phyloP scores from a whole-genome alignment of 441 rosid species.

The Erodium moschatum region DNA sequence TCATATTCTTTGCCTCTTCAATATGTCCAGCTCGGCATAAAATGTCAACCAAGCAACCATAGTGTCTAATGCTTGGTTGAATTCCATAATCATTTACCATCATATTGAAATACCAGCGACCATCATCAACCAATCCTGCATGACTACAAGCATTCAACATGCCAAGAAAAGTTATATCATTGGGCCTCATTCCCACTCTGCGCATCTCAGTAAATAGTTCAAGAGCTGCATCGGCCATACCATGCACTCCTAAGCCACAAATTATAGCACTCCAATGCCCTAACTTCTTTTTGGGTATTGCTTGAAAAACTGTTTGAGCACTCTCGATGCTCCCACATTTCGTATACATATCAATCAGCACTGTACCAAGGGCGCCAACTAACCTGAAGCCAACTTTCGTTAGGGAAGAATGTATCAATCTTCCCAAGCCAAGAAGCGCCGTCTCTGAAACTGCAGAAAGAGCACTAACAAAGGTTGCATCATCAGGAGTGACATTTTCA shows the following conservation, averaged over 20 bases:
- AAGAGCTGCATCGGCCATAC: constrained; percentile 34
- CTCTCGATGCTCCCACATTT: constrained; percentile 43
- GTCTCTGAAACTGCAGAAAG: constrained; percentile 39
- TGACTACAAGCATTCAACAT: constrained; percentile 49
- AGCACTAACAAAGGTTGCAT: constrained; percentile 33
- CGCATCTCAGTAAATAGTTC: constrained; percentile 33
- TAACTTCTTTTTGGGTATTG: constrained; percentile 33
- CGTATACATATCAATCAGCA: constrained; percentile 45
- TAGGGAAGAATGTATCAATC: constrained; percentile 42
- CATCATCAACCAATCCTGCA: constrained; percentile 37
- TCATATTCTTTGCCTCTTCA: constrained; percentile 35
- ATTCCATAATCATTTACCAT: constrained; percentile 36
- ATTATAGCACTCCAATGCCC: constrained; percentile 49
- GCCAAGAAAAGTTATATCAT: constrained; percentile 36
- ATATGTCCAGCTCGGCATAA: constrained; percentile 39
- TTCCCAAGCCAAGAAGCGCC: constrained; percentile 34
- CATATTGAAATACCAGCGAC: constrained; percentile 34
- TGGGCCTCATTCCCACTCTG: constrained; percentile 30
- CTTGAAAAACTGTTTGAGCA: constrained; percentile 27
- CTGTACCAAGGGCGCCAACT: constrained; percentile 40
- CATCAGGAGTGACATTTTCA: constrained; percentile 30
- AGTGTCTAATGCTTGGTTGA: constrained; percentile 36
- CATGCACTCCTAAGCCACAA: constrained; percentile 44
- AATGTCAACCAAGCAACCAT: constrained; percentile 44
- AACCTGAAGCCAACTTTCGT: constrained; percentile 27